Percentiles rank a stretch among this genome's conserved stretches.
Conservation (phyloP, 2,329 filamentous ascomycete genomes). For the Cercospora beticola region DNA sequence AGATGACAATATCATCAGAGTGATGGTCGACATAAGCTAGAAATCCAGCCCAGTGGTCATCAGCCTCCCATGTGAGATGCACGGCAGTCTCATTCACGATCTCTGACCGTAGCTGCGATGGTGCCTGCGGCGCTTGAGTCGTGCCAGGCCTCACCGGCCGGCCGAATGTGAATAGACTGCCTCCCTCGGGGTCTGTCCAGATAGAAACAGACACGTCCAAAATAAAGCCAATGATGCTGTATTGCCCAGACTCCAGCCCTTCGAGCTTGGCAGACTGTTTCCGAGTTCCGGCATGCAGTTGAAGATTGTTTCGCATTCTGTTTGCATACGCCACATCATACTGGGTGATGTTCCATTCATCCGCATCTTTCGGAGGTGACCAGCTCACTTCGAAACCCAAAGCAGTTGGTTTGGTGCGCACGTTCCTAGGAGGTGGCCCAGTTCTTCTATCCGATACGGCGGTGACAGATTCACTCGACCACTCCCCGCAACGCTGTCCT, state of each 20-base stretch:
- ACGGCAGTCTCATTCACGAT: slow-evolving; percentile 5
- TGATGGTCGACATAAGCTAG: neutral
- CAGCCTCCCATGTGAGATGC: neutral
- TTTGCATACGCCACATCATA: slow-evolving; percentile 10
- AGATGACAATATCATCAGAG: neutral
- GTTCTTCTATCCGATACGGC: slow-evolving; percentile 13
- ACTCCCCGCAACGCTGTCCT: slow-evolving; percentile 11
- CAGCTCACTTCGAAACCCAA: slow-evolving; percentile 11
- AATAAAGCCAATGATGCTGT: slow-evolving; percentile 5
- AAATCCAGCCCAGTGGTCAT: slow-evolving; percentile 1
- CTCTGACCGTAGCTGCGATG: neutral
- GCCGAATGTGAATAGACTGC: neutral
- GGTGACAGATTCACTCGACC: slow-evolving; percentile 6
- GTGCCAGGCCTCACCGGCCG: slow-evolving; percentile 7
- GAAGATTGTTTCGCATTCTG: neutral
- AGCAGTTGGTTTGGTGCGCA: slow-evolving; percentile 3
- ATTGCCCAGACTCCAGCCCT: slow-evolving; percentile 7
- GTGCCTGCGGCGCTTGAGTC: neutral
- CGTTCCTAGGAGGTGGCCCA: slow-evolving; percentile 6
- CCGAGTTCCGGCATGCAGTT: neutral
- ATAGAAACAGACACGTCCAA: neutral
- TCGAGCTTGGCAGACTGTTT: slow-evolving; percentile 4
- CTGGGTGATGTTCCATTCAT: slow-evolving; percentile 9
- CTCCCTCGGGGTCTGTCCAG: slow-evolving; percentile 8
- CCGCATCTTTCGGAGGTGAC: slow-evolving; percentile 8